Evolutionary conservation across 805 yeast genomes (phyloP).

Genomic region (Vanderwaltozyma polyspora): DNA sequence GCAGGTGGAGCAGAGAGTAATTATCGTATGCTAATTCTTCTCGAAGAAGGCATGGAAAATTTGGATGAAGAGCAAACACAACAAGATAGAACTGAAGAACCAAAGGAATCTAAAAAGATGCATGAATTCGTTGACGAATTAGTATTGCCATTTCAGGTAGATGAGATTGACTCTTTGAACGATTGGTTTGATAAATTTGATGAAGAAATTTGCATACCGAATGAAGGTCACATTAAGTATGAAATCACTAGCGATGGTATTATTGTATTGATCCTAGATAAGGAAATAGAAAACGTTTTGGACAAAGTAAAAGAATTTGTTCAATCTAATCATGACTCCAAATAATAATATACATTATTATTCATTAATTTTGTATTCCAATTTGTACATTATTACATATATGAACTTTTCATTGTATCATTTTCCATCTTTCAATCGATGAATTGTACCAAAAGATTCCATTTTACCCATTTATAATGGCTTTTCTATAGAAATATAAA

Average conservation of each 20-base stretch:
- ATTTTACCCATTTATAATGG: too few species aligned
- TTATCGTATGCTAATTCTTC: constrained; percentile 23
- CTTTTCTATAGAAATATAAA: too few species aligned
- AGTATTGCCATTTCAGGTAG: constrained; percentile 20
- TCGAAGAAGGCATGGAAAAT: constrained; percentile 18
- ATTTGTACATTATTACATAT: not conserved
- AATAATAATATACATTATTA: too few species aligned
- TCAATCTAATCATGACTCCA: constrained; percentile 6
- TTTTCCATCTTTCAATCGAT: not conserved
- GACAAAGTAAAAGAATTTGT: constrained; percentile 21
- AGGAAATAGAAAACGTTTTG: constrained; percentile 19
- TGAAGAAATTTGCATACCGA: constrained; percentile 27
- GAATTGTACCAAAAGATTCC: not conserved
- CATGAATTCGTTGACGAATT: constrained; percentile 28
- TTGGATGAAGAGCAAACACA: not conserved
- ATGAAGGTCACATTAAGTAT: constrained; percentile 29
- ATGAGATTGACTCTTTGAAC: constrained; percentile 24
- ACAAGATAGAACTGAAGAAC: constrained; percentile 2
- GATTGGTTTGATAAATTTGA: constrained; percentile 29
- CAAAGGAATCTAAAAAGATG: constrained; percentile 15
- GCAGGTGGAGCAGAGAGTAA: too few species aligned
- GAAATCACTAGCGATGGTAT: constrained; percentile 30
- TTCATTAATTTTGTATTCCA: too few species aligned
- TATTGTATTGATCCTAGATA: constrained; percentile 24
- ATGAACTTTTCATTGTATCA: not conserved